Evolutionary conservation across 116 monocot genomes (phyloP).

Genomic region (Trichopus zeylanicus): DNA sequence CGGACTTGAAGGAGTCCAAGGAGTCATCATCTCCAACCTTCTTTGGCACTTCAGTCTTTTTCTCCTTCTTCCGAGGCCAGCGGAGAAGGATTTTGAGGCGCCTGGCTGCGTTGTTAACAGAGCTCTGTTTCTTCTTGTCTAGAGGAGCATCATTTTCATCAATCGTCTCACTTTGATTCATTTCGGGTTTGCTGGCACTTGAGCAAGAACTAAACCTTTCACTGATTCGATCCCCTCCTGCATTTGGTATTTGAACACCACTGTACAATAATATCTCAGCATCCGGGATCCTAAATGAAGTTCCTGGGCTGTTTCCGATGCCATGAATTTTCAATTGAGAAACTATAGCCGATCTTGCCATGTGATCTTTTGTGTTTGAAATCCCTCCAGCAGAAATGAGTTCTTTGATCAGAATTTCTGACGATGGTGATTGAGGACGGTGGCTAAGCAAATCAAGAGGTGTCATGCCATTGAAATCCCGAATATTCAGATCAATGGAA

Average conservation of each 20-base stretch:
- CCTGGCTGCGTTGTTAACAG: conserved; percentile 45
- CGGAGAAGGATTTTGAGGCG: conserved; percentile 53
- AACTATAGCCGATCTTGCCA: conserved; percentile 28
- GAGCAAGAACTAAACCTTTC: conserved; percentile 62
- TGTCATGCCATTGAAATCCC: conserved; percentile 70
- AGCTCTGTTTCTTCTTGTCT: conserved; percentile 31
- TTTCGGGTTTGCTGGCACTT: conserved; percentile 32
- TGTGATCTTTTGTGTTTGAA: conserved; percentile 26
- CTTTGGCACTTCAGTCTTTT: conserved; percentile 21
- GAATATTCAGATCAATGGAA: conserved; percentile 57
- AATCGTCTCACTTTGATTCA: conserved; percentile 7
- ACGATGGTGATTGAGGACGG: conserved; percentile 43
- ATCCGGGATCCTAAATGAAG: conserved; percentile 62
- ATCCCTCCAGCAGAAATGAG: conserved; percentile 71
- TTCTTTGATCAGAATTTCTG: conserved; percentile 63
- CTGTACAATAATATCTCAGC: conserved; percentile 74
- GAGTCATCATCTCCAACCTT: conserved; percentile 39
- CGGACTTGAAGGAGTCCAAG: conserved; percentile 32
- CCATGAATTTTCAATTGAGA: conserved; percentile 51
- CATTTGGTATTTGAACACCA: conserved; percentile 32
- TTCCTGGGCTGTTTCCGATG: conserved; percentile 68
- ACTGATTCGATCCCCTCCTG: conserved; percentile 13
- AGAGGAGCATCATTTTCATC: conserved; percentile 10
- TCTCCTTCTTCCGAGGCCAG: conserved; percentile 53
- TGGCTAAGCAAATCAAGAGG: conserved; percentile 69